A percentile compares a stretch with the other conserved stretches of the same genome.
phyloP scores from a whole-genome alignment of 164 flowering plant species.

The Magnolia kwangsiensis region DNA sequence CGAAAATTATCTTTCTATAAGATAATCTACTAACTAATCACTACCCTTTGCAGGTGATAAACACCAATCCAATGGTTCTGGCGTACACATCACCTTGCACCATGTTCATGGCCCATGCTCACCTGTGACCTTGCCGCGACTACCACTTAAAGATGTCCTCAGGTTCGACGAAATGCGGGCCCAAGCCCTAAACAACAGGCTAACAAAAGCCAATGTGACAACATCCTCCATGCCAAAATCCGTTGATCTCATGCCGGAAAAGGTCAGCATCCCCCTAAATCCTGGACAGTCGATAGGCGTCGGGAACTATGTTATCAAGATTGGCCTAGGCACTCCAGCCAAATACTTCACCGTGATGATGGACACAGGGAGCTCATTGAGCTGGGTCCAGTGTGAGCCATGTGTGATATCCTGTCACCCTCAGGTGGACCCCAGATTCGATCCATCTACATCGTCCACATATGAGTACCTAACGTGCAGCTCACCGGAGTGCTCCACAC shows the following conservation, averaged over 20 bases:
- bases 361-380: conserved; percentile 51
- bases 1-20: too few relatives aligned
- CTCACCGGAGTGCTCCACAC: conserved; percentile 23
- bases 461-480: conserved; percentile 26
- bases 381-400: conserved; percentile 57
- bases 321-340: conserved; percentile 45
- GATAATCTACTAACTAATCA: too few relatives aligned
- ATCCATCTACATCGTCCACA: conserved; percentile 34
- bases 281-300: conserved; percentile 30
- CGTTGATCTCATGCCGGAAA: conserved; percentile 1
- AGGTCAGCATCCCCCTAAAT: conserved; percentile 21
- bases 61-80: conserved; percentile 9
- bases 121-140: conserved; percentile 3
- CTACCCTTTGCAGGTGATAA: conserved; percentile 11
- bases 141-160: conserved; percentile 6
- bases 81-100: conserved; percentile 22
- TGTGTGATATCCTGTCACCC: conserved; percentile 34
- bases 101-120: conserved; percentile 27
- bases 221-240: not conserved
- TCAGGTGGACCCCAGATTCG: conserved; percentile 32
- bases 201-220: not conserved
- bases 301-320: conserved; percentile 37
- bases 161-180: conserved; percentile 16
- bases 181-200: conserved; percentile 15
- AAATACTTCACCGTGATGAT: conserved; percentile 26